A percentile compares a stretch with the other conserved stretches of the same genome.
phyloP scores from a whole-genome alignment of 768 basidiomycete species.

The Leccinum sublutescens region DNA sequence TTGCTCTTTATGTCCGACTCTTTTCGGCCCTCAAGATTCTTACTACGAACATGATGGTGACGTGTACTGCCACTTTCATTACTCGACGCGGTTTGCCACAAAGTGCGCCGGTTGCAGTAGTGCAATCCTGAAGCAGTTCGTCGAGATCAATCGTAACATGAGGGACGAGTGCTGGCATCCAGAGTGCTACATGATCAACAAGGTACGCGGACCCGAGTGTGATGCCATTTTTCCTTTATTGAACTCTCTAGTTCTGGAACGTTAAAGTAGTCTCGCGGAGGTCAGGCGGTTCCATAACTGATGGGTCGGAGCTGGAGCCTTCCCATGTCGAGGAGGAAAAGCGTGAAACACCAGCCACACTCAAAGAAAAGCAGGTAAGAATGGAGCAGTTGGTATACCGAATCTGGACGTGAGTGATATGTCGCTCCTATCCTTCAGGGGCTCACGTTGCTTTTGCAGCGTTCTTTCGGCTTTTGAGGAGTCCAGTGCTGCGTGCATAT shows the following conservation, averaged over 20 bases:
- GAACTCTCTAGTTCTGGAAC: constrained; percentile 85
- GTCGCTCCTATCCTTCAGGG: background rate
- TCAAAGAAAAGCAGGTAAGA: constrained; percentile 86
- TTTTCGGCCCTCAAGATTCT: constrained; percentile 97
- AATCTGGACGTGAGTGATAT: constrained; percentile 88
- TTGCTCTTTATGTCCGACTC: constrained; percentile 92
- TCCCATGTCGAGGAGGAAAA: constrained; percentile 76
- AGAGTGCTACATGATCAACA: constrained; percentile 99
- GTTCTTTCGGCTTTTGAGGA: constrained; percentile 98
- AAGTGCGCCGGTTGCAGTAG: constrained; percentile 98
- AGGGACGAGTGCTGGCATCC: constrained; percentile 99
- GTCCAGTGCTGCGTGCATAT: constrained; percentile 98
- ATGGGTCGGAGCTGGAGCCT: constrained; percentile 52
- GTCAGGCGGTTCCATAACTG: constrained; percentile 57
- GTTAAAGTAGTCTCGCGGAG: constrained; percentile 84
- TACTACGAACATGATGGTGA: constrained; percentile 99
- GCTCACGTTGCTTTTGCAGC: constrained; percentile 37
- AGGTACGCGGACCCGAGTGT: constrained; percentile 50
- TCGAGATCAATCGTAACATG: constrained; percentile 98
- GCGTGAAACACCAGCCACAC: constrained; percentile 68
- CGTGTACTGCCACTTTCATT: constrained; percentile 99
- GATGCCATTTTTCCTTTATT: constrained; percentile 11
- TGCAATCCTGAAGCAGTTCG: constrained; percentile 98
- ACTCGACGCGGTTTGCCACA: constrained; percentile 96
- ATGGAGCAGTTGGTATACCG: constrained; percentile 99